These are phyloP conservation scores for Ogataea thermomethanolica DNA, from an alignment of 805 yeast genomes.

Conservation along the genomic window DNA sequence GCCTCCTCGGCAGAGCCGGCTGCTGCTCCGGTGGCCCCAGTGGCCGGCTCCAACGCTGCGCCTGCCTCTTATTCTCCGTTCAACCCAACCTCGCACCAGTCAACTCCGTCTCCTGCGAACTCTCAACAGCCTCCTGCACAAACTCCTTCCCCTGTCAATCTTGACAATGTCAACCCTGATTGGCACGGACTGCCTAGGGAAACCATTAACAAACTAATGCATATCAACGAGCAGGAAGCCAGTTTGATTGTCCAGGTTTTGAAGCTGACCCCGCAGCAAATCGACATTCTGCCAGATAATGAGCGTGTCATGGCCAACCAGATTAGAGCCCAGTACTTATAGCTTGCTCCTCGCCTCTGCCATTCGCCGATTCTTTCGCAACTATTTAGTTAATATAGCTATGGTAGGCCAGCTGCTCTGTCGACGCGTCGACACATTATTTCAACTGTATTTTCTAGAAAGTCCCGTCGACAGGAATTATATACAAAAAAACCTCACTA, in stretches of 20 bases:
- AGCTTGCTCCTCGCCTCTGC: conserved; percentile 10
- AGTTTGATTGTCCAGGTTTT: conserved; percentile 52
- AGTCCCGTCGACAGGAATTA: background rate
- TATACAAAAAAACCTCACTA: background rate
- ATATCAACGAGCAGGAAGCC: conserved; percentile 56
- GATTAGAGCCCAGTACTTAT: conserved; percentile 52
- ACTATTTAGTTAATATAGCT: conserved; percentile 10
- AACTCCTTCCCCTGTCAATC: conserved; percentile 16
- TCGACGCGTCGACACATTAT: conserved; percentile 10
- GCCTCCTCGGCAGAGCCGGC: conserved; percentile 8
- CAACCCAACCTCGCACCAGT: conserved; percentile 17
- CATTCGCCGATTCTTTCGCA: conserved; percentile 10
- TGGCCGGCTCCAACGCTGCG: conserved; percentile 3
- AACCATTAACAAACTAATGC: conserved; percentile 48
- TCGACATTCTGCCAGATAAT: conserved; percentile 46
- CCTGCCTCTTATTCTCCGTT: conserved; percentile 19
- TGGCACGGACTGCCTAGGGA: conserved; percentile 49
- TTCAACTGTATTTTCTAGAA: conserved; percentile 7
- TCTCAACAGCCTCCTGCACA: conserved; percentile 16
- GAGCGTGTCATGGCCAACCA: conserved; percentile 54
- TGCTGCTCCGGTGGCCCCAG: conserved; percentile 9
- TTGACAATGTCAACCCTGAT: conserved; percentile 31
- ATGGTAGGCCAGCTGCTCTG: conserved; percentile 5
- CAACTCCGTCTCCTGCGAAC: conserved; percentile 20
- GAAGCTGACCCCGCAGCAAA: conserved; percentile 47